Evolutionary conservation across 202 grass and related monocot species (phyloP), one percentile per base, ranked within the genome.

Genomic region (Cymbopogon flexuosus): DNA sequence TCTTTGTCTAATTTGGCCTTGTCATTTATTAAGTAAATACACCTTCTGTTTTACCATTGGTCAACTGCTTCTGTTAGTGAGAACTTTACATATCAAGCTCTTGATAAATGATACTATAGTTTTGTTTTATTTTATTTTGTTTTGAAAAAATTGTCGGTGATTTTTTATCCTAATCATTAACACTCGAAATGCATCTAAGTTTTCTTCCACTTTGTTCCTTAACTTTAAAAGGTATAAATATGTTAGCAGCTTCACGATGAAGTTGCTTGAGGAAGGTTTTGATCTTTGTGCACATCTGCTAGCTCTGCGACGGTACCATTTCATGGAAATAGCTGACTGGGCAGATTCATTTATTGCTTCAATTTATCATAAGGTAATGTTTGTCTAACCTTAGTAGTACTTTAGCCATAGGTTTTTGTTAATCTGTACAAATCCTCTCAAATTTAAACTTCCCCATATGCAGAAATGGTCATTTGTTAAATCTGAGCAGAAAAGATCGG

Each of bases 271-370:
- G 79, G 96, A 95, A 77, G 90, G 96, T 57, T 98, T 98, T 91
- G 88, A 93, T 91, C 88, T 95, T 60, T 73, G 71, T 75, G 88
- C 80, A 70, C 90, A 98, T 90, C 82, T 98, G 58, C 77, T 90
- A 60, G 86, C 95, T 19, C 76, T 98, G 51, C 83, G 96, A 45
- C 88, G 88, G 3, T 98, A 95, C 46, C 96, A 98, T 89, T 98
- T 98, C 65, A 95, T 98, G 96, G 96, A 95, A 85, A 68, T 89
- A 43, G 90, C 90, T 76, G 96, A 98, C 76, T 98, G 96, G 96
- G 86, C 92, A 74, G 90, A 95, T 76, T 78, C 86, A 42, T 90
- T 98, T 85, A 79, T 95, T 75, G 30, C 83, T 83, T 95, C 86
- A 71, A 81, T 98, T 90, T 81, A 78, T 83, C 84, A 84, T 66